Percentiles rank a stretch among this genome's conserved stretches.
Conservation (phyloP, 805 yeast genomes). For the Ogataea methylovora region DNA sequence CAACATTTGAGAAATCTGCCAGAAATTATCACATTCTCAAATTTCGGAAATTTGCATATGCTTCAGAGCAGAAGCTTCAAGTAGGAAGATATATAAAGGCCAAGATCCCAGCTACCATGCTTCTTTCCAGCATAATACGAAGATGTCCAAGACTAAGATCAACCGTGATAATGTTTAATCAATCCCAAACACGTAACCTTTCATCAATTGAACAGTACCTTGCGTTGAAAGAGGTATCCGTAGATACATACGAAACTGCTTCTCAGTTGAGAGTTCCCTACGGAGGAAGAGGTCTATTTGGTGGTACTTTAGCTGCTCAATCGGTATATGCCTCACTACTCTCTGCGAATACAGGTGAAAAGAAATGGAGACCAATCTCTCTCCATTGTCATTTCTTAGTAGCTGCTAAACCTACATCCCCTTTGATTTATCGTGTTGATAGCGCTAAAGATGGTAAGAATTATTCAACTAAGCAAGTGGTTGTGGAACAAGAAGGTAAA, state of each 20-base stretch:
- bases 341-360: conserved; percentile 30
- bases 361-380: conserved; percentile 45
- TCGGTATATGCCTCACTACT: conserved; percentile 52
- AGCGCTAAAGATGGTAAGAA: conserved; percentile 45
- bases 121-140: too few species aligned
- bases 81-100: too few species aligned
- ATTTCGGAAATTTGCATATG: too few species aligned
- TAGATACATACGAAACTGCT: conserved; percentile 16
- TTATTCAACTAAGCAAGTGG: conserved; percentile 45
- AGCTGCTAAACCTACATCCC: conserved; percentile 40
- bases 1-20: too few species aligned
- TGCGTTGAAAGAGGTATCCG: conserved; percentile 12
- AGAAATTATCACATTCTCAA: too few species aligned
- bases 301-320: conserved; percentile 65
- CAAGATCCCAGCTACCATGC: too few species aligned
- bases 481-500: conserved; percentile 45
- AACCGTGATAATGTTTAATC: too few species aligned
- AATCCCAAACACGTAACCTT: too few species aligned
- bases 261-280: conserved; percentile 31
- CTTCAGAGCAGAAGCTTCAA: too few species aligned
- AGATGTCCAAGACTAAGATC: too few species aligned
- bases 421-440: conserved; percentile 47
- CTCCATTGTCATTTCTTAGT: conserved; percentile 55
- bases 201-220: conserved; percentile 16
- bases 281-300: conserved; percentile 61